Evolutionary conservation across 129 eudicot genomes (phyloP).

Genomic region (Flaveria bidentis): DNA sequence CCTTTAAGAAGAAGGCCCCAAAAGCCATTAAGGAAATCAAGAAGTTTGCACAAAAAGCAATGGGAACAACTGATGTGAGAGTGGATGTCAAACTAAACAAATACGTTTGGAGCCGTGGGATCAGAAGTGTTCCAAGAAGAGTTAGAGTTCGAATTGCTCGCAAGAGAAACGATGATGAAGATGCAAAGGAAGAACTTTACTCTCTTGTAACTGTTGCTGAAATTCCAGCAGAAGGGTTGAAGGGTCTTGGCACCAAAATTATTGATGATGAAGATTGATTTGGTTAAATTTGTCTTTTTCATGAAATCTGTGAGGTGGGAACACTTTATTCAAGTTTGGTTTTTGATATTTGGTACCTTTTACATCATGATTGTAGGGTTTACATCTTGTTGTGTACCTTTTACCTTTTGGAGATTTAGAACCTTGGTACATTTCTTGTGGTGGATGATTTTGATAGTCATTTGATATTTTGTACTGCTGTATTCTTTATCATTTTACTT

Average conservation of each 20-base stretch:
- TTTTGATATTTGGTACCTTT: slow-evolving; percentile 23
- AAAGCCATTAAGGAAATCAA: slow-evolving; percentile 73
- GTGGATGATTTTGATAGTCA: slow-evolving; percentile 21
- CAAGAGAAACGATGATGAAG: slow-evolving; percentile 75
- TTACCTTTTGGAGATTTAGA: slow-evolving; percentile 19
- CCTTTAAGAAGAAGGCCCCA: slow-evolving; percentile 76
- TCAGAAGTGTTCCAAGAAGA: slow-evolving; percentile 73
- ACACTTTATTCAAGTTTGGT: slow-evolving; percentile 7
- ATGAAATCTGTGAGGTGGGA: slow-evolving; percentile 21
- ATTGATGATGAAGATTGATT: slow-evolving; percentile 65
- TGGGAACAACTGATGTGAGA: slow-evolving; percentile 73
- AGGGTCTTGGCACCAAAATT: slow-evolving; percentile 65
- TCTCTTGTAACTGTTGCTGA: slow-evolving; percentile 75
- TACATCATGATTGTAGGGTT: slow-evolving; percentile 18
- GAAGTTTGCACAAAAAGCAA: slow-evolving; percentile 66
- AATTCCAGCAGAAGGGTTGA: slow-evolving; percentile 59
- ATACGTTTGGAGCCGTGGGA: slow-evolving; percentile 69
- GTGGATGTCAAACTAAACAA: slow-evolving; percentile 84
- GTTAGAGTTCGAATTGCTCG: slow-evolving; percentile 75
- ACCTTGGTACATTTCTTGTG: slow-evolving; percentile 5
- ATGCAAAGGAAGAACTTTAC: slow-evolving; percentile 75
- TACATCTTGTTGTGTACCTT: not conserved
- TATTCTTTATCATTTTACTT: too few relatives aligned
- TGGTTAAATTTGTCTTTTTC: not conserved
- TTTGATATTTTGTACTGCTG: not conserved